Base-by-base conservation (phyloP, 1,284 basidiomycete genomes). In the Cryptococcus sp. region DNA sequence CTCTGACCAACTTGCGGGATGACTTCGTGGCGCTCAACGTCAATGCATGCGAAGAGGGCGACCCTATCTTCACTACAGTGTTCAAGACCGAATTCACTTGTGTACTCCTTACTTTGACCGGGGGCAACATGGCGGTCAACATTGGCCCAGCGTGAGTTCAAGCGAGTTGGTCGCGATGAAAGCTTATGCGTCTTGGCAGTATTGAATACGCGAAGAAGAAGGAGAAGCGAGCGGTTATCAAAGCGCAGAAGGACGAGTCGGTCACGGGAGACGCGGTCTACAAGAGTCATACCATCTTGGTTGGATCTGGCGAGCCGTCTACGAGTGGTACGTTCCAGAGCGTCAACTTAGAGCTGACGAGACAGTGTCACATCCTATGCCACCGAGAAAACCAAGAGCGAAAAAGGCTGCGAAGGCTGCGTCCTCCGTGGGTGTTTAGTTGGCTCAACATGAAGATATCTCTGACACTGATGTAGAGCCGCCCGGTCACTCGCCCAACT, bases 51-150 rank as follows among this genome's bases (percentile, higher is more conserved):
- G 93, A 95, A 77, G 95, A 98, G 75, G 93, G 93, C n/a, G 96
- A 99, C 74, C 93, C 95, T 0, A 83, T 98, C 50, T 84, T 99
- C 71, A 89, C 87, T 62, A 93, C 91, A 69, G 83, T 87, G 67
- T 95, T 99, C 85, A 99, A 99, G 85, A 99, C 96, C 0, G 96
- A 99, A 76, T 82, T 99, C 53, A 83, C 88, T 10, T 85, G 91
- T 13, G 88, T 89, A 68, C 83, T 99, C 46, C 81, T 94, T 59
- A 88, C 89, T 65, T 79, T 91, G 59, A 92, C 91, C 1, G 87
- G 88, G 69, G 91, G 87, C 2, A 87, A 85, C 59, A 84, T 93
- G 60, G 87, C 81, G 59, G 81, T 99, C 39, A 78, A 85, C 47
- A 86, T 95, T 66, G 86, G 84, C 0, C 88, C 91, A 22, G 84